Base-by-base conservation (phyloP, 306 rosid species). In the Lupinus albus region DNA sequence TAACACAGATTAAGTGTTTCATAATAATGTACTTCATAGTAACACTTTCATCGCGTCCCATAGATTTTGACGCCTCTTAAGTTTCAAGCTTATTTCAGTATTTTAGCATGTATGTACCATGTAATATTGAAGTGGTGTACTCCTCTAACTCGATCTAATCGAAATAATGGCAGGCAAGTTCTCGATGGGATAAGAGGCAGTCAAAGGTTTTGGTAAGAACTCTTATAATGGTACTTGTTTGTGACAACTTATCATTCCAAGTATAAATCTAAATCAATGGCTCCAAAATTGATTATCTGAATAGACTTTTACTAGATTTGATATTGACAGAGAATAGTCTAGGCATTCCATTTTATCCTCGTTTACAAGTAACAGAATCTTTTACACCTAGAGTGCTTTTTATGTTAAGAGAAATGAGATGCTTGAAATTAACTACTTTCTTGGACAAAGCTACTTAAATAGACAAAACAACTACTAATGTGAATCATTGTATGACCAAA, bases 111-210 rank as follows among this genome's bases (percentile, higher is more conserved):
- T 48, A 6, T 52, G 42, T 62, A 33, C 21, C 42, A 6, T 52
- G 42, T 62, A 33, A 17, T 70, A 10, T 72, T 11, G 10, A 36
- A 49, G 52, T 70, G 42, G n/a, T 64, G 21, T 42, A 8, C 55
- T 50, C 17, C 8, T 32, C 28, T 79, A 72, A 69, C 50, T 49
- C 56, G 39, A 72, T 67, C 20, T 25, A 61, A 64, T 5, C 42
- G 16, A 41, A 11, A 25, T 61, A 54, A 65, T 71, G 78, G 28
- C 90, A 93, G 99, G 99, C 99, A 56, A 88, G 84, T 82, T 50
- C 89, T 25, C 76, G 99, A 18, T 93, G 99, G 99, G 91, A 90
- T 51, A 90, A 90, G 88, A 83, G 97, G 85, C 99, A 93, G 76
- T 86, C 91, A 61, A 86, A 82, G 74, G 95, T 90, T 73, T 68